Evolutionary conservation across 2,329 filamentous ascomycete genomes (phyloP).

Genomic region (Trichoderma breve): DNA sequence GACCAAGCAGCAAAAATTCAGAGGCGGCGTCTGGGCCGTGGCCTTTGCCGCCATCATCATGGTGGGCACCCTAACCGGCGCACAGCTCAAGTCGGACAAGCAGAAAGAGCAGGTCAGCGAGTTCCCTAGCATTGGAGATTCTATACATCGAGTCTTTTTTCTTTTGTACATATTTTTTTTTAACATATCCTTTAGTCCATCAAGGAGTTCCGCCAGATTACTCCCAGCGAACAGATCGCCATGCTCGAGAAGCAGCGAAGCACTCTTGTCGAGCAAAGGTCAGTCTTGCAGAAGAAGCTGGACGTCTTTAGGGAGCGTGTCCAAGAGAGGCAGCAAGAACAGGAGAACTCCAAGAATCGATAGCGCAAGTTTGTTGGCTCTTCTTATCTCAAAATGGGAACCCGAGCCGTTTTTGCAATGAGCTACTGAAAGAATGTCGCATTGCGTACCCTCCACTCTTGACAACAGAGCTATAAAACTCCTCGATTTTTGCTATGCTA

Average conservation of each 20-base stretch:
- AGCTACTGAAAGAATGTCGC: background rate
- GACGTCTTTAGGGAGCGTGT: conserved; percentile 41
- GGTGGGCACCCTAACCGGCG: conserved; percentile 49
- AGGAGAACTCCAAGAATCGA: conserved; percentile 21
- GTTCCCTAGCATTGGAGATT: background rate
- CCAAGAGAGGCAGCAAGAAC: conserved; percentile 36
- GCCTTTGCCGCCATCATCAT: conserved; percentile 47
- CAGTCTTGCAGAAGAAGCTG: conserved; percentile 43
- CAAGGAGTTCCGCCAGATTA: conserved; percentile 39
- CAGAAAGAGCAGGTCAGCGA: conserved; percentile 43
- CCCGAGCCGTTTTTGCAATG: background rate
- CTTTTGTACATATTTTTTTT: too few species aligned
- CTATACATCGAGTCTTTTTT: too few species aligned
- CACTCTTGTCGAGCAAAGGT: conserved; percentile 39
- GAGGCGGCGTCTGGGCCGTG: conserved; percentile 39
- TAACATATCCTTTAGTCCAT: conserved; percentile 29
- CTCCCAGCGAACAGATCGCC: conserved; percentile 45
- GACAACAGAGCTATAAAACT: too few species aligned
- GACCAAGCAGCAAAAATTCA: conserved; percentile 36
- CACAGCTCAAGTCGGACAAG: conserved; percentile 48
- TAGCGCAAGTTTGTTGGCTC: background rate
- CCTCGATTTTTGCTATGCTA: background rate
- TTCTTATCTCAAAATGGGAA: background rate
- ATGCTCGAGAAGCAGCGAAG: conserved; percentile 44
- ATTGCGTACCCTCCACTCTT: background rate